Percentiles rank a stretch among this genome's conserved stretches.
Evolutionary conservation across 78 protist genomes (phyloP).

Genomic region (Dictyostelium intermedium): DNA sequence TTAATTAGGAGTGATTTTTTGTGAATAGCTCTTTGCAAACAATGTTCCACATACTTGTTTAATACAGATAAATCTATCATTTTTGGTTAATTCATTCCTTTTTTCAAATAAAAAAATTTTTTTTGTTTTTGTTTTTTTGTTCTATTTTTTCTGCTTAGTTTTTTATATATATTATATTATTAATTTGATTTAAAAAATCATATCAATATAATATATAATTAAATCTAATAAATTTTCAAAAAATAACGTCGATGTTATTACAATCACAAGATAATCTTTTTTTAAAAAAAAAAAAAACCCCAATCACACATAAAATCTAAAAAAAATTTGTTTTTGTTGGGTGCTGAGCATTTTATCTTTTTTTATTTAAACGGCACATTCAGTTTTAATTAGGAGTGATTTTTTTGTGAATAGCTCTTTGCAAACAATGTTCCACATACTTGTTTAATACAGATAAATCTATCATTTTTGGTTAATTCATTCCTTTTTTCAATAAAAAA

Average conservation of each 20-base stretch:
- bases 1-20: no score
- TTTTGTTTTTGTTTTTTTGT: no score
- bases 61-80: not conserved
- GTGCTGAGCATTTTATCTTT: no score
- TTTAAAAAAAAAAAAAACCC: not conserved
- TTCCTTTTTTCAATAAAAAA: not conserved
- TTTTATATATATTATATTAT: not conserved
- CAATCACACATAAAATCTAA: no score
- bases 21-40: no score
- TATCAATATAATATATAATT: not conserved
- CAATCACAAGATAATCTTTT: not conserved
- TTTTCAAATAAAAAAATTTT: not conserved
- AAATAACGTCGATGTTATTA: not conserved
- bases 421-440: not conserved
- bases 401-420: no score
- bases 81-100: not conserved
- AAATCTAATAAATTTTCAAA: not conserved
- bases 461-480: not conserved
- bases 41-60: not conserved
- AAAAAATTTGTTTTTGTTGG: no score
- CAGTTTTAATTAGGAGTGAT: no score
- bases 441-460: not conserved
- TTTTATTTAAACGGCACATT: no score
- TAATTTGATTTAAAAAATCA: not conserved
- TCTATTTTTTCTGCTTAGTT: no score